These are phyloP conservation scores for Psidium friedrichsthalianum DNA, from an alignment of 345 rosid species.

Conservation along the genomic window DNA sequence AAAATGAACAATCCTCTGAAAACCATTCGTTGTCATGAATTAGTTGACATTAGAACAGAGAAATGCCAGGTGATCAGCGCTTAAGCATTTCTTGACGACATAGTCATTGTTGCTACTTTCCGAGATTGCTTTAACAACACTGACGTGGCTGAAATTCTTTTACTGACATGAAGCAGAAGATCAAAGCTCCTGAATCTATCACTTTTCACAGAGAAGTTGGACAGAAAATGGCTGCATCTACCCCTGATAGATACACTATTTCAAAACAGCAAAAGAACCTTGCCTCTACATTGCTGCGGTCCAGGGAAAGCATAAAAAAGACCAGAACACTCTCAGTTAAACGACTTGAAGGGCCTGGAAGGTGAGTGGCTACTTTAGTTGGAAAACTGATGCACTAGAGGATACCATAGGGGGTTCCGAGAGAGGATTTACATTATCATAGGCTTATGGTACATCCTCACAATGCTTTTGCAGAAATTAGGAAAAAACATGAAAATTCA, in stretches of 20 bases:
- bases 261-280: constrained; percentile 9
- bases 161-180: constrained; percentile 11
- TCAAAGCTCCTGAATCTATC: constrained; percentile 6
- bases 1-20: not conserved
- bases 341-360: constrained; percentile 14
- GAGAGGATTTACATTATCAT: not conserved
- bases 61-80: not conserved
- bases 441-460: not conserved
- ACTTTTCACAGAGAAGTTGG: constrained; percentile 5
- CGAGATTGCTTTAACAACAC: not conserved
- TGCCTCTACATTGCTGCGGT: not conserved
- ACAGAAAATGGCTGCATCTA: constrained; percentile 6
- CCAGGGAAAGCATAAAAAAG: constrained; percentile 14
- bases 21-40: not conserved
- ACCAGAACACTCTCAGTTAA: constrained; percentile 21
- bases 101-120: not conserved
- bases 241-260: constrained; percentile 11
- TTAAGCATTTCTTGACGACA: not conserved
- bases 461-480: not conserved
- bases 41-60: not conserved
- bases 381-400: not conserved
- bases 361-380: constrained; percentile 9
- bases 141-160: not conserved
- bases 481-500: not conserved
- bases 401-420: not conserved